Evolutionary conservation across 352 stramenopile genomes (phyloP), one percentile per base, ranked within the genome.

Genomic region (Phytophthora aleatoria): DNA sequence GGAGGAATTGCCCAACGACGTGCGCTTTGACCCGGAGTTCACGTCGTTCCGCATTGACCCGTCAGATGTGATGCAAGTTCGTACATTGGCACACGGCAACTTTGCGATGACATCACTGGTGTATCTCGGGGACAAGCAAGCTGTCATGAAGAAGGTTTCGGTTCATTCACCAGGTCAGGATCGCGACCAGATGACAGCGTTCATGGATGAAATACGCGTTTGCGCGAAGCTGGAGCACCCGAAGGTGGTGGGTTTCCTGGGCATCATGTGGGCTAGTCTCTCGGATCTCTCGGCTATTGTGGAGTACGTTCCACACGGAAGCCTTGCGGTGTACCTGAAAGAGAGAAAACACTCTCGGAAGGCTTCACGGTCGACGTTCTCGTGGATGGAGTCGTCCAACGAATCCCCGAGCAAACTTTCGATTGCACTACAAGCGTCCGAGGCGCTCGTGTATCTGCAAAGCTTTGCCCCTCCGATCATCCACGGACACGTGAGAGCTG

Each of bases 161-260:
- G 45, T 68, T 49, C 72, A 73, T 50, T 44, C 36, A 10, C 64
- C 64, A 38, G 50, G 54, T 30, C 64, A 67, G 36, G 58, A 72
- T 53, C 49, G 57, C 4, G 71, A 76, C 36, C 55, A 73, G 16
- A 64, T 77, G 53, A 54, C 69, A 13, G 72, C 68, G 13, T 89
- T 89, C 56, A 87, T 87, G 80, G 66, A 87, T 33, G 81, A 91
- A 57, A 91, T 92, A 57, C 81, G 84, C 2, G 53, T 92, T 16
- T 87, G 65, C 41, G 76, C 80, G 2, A 74, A 69, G 30, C 58
- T 92, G 9, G 64, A 83, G 36, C 79, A 92, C 48, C 64, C 78
- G 8, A 79, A 81, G 12, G 77, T 92, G 33, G 75, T 83, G 7
- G 57, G 55, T 9, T 90, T 92, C 38, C 69, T 80, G 3, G 83